Conservation (phyloP, 352 stramenopile genomes). For the Pythium sp. region DNA sequence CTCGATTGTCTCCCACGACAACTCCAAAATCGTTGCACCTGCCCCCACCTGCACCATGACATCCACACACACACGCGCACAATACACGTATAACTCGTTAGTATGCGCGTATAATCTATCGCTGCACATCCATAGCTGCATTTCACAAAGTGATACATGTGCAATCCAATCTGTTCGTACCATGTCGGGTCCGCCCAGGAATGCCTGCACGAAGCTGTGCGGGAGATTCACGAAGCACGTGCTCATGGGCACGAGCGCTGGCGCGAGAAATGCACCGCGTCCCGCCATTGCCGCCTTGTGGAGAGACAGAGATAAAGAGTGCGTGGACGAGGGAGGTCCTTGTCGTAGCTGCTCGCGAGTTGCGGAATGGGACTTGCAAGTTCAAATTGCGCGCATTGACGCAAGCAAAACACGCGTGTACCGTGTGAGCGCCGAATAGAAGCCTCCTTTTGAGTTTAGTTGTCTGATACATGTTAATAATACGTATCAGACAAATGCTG, state of each 20-base stretch:
- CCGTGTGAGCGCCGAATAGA: neutral
- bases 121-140: neutral
- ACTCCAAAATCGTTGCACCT: conserved; percentile 62
- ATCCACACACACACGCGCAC: neutral
- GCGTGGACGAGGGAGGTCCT: conserved; percentile 3
- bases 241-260: conserved; percentile 50
- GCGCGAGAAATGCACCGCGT: conserved; percentile 62
- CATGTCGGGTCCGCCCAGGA: conserved; percentile 39
- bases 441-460: neutral
- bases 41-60: conserved; percentile 22
- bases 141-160: neutral
- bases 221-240: conserved; percentile 79
- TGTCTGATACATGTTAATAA: too few relatives aligned
- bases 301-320: neutral
- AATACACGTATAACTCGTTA: neutral
- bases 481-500: too few relatives aligned
- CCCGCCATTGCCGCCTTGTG: conserved; percentile 19
- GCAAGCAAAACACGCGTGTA: neutral
- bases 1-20: conserved; percentile 80
- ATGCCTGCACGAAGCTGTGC: conserved; percentile 58
- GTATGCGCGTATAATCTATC: neutral
- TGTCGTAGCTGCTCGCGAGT: neutral
- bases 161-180: conserved; percentile 17
- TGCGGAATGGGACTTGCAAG: neutral
- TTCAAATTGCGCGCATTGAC: neutral